Conservation (phyloP, 805 yeast genomes). For the Komagataella kurtzmanii region DNA sequence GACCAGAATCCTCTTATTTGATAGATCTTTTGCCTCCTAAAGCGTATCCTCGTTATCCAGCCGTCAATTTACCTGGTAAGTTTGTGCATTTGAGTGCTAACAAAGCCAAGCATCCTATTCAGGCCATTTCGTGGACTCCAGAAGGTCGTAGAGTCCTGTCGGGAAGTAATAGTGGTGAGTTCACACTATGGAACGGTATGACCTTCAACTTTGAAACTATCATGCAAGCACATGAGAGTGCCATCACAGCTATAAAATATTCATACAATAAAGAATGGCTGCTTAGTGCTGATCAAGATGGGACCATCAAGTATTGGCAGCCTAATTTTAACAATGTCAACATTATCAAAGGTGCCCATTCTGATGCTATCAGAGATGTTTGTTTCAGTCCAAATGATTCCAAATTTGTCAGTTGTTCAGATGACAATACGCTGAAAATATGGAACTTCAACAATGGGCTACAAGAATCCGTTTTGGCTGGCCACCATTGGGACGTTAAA, state of each 20-base stretch:
- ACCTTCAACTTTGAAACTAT: conserved; percentile 92
- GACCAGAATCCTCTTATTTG: conserved; percentile 60
- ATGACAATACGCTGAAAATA: conserved; percentile 79
- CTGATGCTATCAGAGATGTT: conserved; percentile 75
- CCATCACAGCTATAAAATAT: conserved; percentile 68
- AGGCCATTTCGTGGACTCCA: conserved; percentile 91
- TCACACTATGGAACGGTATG: conserved; percentile 93
- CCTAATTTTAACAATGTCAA: conserved; percentile 95
- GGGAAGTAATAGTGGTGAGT: conserved; percentile 88
- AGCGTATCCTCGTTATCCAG: conserved; percentile 36
- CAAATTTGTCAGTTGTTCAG: conserved; percentile 88
- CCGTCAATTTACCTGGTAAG: conserved; percentile 58
- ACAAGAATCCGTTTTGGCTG: conserved; percentile 68
- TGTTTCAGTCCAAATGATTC: conserved; percentile 85
- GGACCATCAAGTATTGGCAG: conserved; percentile 90
- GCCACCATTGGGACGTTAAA: conserved; percentile 99
- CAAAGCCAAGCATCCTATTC: conserved; percentile 83
- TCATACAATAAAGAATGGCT: conserved; percentile 92
- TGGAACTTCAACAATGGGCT: conserved; percentile 89
- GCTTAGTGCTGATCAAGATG: conserved; percentile 87
- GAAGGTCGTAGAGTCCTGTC: conserved; percentile 86
- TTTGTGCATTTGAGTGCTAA: conserved; percentile 86
- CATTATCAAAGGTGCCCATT: conserved; percentile 54
- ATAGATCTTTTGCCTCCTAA: conserved; percentile 54
- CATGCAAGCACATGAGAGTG: conserved; percentile 96